Evolutionary conservation across 805 yeast species (phyloP), one percentile per base, ranked within the genome.

Genomic region (Saturnispora diversa): DNA sequence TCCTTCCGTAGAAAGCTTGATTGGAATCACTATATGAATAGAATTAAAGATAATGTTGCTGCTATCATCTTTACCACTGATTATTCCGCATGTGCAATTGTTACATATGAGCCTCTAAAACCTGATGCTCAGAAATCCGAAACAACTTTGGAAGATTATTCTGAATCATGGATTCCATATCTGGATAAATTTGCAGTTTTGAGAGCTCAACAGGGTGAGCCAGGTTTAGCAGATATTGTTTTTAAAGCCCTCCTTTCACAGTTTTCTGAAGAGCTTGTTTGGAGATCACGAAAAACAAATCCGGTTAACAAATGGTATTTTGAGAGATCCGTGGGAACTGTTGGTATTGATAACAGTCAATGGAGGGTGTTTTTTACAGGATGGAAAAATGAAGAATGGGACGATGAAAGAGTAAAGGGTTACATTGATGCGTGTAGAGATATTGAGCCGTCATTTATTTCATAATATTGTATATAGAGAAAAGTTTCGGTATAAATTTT

Each of bases 301-400:
- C 95, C 96, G 0, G 96, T 92, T 6, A 92, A 92, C 64, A 87
- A 87, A 55, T 92, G 98, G 98, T 90, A 90, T 56, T 92, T 90
- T 60, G 97, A 92, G 54, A 68, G 98, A 47, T 80, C 95, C 30
- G 64, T 69, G 13, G 95, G 95, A 1, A 78, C 80, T 21, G 54
- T 77, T 22, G 67, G 70, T 37, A 54, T 80, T 13, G 55, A 59
- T 2, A 63, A 63, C 32, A 38, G 61, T 35, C 37, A 54, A 37
- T 56, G 69, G 68, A 60, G 68, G 41, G 44, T 68, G 31, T 70
- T 70, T 43, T 69, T 61, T 46, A 57, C 68, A 29, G 73, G 74
- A 0, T 54, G 56, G 27, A 54, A 56, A 5, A 51, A 47, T 11
- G 38, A 44, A 29, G 35, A 36, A 6, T 42, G 55, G n/a, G 44